Percentiles rank a stretch among this genome's conserved stretches.
Conservation (phyloP, 2,329 filamentous ascomycete genomes). For the Xylariaceae sp. region DNA sequence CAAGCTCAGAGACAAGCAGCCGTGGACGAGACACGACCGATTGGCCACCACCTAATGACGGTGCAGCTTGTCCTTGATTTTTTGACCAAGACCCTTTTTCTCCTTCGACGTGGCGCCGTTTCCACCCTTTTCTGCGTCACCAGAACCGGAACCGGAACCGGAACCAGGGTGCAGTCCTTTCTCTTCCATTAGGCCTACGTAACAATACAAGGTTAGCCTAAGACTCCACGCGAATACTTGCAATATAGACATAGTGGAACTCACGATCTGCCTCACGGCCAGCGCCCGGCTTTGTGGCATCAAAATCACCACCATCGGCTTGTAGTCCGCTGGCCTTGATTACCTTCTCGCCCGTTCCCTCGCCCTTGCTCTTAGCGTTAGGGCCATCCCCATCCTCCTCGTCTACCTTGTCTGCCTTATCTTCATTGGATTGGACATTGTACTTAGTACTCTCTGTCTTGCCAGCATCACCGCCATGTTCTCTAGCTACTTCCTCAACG, state of each 20-base stretch:
- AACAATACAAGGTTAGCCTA: conserved; percentile 21
- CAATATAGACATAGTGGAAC: conserved; percentile 29
- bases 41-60: conserved; percentile 38
- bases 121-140: conserved; percentile 17
- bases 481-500: conserved; percentile 37
- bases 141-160: too few species aligned
- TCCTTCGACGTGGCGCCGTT: conserved; percentile 35
- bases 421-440: conserved; percentile 36
- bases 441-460: conserved; percentile 4
- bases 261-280: conserved; percentile 68
- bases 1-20: neutral
- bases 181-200: conserved; percentile 54
- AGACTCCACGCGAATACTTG: neutral
- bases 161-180: conserved; percentile 47
- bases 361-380: conserved; percentile 39
- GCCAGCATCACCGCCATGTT: conserved; percentile 36
- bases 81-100: conserved; percentile 60
- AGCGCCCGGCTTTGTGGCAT: conserved; percentile 65
- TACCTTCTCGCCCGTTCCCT: conserved; percentile 59
- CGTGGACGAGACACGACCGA: neutral
- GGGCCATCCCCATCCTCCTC: conserved; percentile 29
- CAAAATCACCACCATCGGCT: conserved; percentile 70
- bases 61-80: conserved; percentile 72
- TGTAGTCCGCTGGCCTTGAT: conserved; percentile 60
- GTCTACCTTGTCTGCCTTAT: conserved; percentile 25